Base-by-base conservation (phyloP, 495 filamentous ascomycete species). In the Recurvomyces mirabilis region DNA sequence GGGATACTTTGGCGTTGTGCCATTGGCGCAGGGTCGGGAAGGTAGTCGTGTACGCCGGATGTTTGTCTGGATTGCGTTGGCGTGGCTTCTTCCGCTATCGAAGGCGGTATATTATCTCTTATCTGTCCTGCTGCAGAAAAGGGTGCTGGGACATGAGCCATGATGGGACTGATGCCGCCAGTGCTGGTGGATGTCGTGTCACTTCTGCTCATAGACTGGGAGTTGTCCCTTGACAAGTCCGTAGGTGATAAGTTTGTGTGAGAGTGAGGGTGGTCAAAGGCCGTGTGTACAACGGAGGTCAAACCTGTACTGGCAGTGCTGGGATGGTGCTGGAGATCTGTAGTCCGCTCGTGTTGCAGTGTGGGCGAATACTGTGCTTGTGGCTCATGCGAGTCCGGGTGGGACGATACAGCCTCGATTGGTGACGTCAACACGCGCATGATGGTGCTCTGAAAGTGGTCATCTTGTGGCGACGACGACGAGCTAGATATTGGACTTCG, bases 81-180 rank as follows among this genome's bases (percentile, higher is more conserved):
- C 18, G 43, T 46, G 5, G 60, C 17, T 37, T 75, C 77, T 58
- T 81, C 78, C 6, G 61, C 58, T 51, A 81, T 80, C 0, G 72
- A 72, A 9, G 74, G 72, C n/a, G 37, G 37, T 9, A 28, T 6
- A 20, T 40, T 20, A 3, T 20, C 5, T 25, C 39, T 12, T 10
- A 5, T 15, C 19, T 12, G 5, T 41, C 39, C 13, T 29, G 33
- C 23, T 47, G 29, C 33, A n/a, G 22, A 3, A 39, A 6, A 49
- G 10, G 50, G 18, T n/a, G 53, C 47, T 34, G 61, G 64, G 14
- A 66, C 66, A 37, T 65, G 60, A 45, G 72, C 68, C 41, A 84
- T 81, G 33, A 85, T 84, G 1, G 81, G 81, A 52, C 77, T 81
- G 46, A 85, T 78, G 18, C 64, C 67, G 41, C 75, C 69, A n/a